phyloP scores from a whole-genome alignment of 2,329 filamentous ascomycete species.

The Arthrobotrys iridis region DNA sequence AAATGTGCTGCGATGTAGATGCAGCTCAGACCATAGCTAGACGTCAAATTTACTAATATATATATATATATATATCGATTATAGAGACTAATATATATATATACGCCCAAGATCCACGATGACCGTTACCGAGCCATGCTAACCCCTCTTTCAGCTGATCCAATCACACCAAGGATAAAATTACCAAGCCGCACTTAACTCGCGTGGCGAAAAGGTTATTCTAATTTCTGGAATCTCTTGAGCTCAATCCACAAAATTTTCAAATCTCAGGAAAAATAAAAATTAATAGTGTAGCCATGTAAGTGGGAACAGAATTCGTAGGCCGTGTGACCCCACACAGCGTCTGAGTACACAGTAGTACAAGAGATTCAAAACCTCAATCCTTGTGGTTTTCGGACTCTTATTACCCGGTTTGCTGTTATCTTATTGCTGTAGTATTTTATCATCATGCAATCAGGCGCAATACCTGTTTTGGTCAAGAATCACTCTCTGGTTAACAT shows the following conservation, averaged over 20 bases:
- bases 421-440: not conserved
- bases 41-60: no score
- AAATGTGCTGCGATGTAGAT: not conserved
- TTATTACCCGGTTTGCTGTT: not conserved
- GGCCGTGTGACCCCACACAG: not conserved
- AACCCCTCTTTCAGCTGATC: not conserved
- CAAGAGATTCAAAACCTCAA: not conserved
- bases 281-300: not conserved
- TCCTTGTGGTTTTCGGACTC: not conserved
- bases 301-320: not conserved
- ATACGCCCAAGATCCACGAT: not conserved
- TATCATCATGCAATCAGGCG: not conserved
- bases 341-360: not conserved
- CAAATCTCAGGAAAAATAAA: not conserved
- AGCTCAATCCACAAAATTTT: not conserved
- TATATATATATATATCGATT: no score
- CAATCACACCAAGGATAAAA: not conserved
- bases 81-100: no score
- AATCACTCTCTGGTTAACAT: no score
- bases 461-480: not conserved
- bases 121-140: not conserved
- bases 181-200: not conserved
- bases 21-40: not conserved
- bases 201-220: constrained; percentile 42
- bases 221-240: constrained; percentile 5